Percentiles rank a stretch among this genome's conserved stretches.
These are phyloP conservation scores for Globisporangium iwayamae DNA, from an alignment of 352 stramenopile species.

Conservation along the genomic window DNA sequence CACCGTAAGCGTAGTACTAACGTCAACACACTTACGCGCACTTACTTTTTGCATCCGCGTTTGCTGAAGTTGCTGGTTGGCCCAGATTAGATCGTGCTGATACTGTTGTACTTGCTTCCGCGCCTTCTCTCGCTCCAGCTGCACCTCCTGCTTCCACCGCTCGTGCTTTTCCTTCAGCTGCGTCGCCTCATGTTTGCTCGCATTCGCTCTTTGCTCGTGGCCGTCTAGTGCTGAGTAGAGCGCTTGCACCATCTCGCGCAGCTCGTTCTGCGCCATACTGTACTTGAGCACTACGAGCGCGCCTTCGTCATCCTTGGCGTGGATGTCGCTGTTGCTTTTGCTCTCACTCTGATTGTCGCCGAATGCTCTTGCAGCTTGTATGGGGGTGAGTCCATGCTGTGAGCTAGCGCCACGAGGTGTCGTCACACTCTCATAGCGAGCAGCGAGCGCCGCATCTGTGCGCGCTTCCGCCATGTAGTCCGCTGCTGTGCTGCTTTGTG, in stretches of 20 bases:
- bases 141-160: constrained; percentile 5
- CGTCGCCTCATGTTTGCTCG: neutral
- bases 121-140: neutral
- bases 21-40: neutral
- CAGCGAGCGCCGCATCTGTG: neutral
- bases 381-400: neutral
- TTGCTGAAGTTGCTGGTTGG: constrained; percentile 6
- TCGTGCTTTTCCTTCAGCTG: constrained; percentile 10
- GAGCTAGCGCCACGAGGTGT: no score
- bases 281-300: constrained; percentile 19
- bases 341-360: neutral
- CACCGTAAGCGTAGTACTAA: neutral
- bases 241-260: constrained; percentile 21
- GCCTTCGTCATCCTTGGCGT: neutral
- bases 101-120: constrained; percentile 4
- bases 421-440: neutral
- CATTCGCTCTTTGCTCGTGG: neutral
- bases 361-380: neutral
- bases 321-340: neutral
- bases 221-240: constrained; percentile 20
- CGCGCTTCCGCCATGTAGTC: neutral
- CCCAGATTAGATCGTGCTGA: neutral
- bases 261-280: constrained; percentile 27
- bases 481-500: neutral
- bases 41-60: constrained; percentile 2